Evolutionary conservation across 176 grass and related monocot species (phyloP).

Genomic region (Carex cristatella): DNA sequence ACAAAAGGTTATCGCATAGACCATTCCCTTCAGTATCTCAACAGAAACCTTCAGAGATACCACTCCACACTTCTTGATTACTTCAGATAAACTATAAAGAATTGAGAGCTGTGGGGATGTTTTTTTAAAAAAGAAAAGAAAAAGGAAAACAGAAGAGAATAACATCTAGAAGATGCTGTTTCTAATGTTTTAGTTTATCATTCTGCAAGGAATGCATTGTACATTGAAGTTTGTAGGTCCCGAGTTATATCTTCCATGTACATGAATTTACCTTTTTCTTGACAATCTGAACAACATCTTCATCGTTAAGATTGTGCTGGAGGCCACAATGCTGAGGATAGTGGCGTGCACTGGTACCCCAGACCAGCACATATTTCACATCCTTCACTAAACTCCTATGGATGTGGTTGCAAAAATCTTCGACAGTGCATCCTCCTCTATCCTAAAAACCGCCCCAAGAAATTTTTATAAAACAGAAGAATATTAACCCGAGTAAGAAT

Average conservation of each 20-base stretch:
- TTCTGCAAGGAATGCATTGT: background rate
- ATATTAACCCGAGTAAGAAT: background rate
- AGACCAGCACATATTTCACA: slow-evolving; percentile 93
- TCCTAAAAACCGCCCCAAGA: slow-evolving; percentile 43
- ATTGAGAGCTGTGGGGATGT: background rate
- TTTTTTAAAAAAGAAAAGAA: background rate
- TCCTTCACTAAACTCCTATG: slow-evolving; percentile 89
- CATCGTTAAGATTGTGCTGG: slow-evolving; percentile 62
- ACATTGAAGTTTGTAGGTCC: background rate
- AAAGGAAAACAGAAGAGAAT: background rate
- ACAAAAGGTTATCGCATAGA: background rate
- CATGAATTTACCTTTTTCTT: slow-evolving; percentile 82
- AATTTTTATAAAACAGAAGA: slow-evolving; percentile 16
- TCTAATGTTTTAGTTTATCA: background rate
- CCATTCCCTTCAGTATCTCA: background rate
- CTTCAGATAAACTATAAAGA: background rate
- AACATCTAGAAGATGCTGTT: background rate
- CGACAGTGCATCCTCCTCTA: slow-evolving; percentile 87
- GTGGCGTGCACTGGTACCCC: slow-evolving; percentile 78
- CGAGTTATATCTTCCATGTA: background rate
- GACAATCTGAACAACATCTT: slow-evolving; percentile 96
- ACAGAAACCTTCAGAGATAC: background rate
- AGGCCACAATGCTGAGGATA: slow-evolving; percentile 89
- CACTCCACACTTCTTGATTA: background rate
- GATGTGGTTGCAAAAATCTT: slow-evolving; percentile 98